Evolutionary conservation across 345 rosid genomes (phyloP).

Genomic region (Eucalyptus cloeziana): DNA sequence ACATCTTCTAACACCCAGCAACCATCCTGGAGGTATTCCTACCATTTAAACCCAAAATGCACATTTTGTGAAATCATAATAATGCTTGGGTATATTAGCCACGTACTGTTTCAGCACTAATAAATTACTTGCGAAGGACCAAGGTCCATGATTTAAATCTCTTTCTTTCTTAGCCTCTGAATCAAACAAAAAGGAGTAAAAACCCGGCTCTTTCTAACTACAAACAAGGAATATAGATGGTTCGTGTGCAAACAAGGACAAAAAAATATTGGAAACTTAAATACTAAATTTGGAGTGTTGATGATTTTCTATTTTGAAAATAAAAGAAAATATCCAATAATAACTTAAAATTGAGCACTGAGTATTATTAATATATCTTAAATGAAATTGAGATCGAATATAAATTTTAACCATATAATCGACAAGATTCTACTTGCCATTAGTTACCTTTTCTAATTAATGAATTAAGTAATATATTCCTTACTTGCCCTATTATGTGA

Average conservation of each 20-base stretch:
- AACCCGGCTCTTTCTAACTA: rapidly evolving
- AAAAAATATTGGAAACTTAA: not conserved
- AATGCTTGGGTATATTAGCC: no score
- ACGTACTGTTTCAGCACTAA: no score
- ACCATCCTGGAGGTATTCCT: no score
- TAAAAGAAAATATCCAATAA: not conserved
- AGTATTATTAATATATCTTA: not conserved
- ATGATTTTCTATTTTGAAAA: not conserved
- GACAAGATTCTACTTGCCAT: not conserved
- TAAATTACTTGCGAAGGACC: no score
- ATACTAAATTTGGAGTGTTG: not conserved
- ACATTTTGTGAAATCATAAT: no score
- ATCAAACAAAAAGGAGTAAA: no score
- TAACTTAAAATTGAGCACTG: not conserved
- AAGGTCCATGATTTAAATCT: no score
- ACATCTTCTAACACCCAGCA: no score
- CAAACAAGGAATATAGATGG: not conserved
- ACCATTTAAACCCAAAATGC: no score
- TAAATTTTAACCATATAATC: not conserved
- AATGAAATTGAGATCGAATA: not conserved
- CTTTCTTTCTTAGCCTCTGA: rapidly evolving
- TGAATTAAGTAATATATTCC: not conserved
- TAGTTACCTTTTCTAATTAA: not conserved
- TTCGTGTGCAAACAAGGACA: not conserved
- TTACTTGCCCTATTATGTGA: not conserved